A percentile compares a stretch with the other conserved stretches of the same genome.
Evolutionary conservation across 345 rosid species (phyloP).

Genomic region (Excoecaria agallocha): DNA sequence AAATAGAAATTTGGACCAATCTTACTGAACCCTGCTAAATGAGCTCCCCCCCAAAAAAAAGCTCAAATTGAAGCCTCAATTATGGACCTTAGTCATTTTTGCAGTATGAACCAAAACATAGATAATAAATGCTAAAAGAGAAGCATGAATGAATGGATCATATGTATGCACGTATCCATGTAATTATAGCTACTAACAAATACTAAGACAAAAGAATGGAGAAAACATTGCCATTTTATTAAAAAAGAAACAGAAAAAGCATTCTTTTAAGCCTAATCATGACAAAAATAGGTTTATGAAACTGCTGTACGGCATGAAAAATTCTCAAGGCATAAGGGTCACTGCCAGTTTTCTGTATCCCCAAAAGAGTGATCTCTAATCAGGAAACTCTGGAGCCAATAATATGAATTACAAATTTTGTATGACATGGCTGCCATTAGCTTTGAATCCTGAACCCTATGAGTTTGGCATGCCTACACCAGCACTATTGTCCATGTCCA

Average conservation of each 20-base stretch:
- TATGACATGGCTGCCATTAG: neutral
- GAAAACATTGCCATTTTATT: neutral
- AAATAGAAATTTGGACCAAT: neutral
- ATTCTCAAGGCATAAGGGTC: neutral
- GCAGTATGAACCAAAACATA: neutral
- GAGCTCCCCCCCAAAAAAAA: neutral
- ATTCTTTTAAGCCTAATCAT: neutral
- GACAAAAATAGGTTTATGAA: neutral
- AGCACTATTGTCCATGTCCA: neutral
- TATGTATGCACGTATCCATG: neutral
- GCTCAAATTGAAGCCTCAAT: neutral
- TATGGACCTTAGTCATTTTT: neutral
- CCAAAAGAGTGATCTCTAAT: neutral
- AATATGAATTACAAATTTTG: neutral
- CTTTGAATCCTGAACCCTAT: neutral
- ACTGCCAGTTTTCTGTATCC: no score
- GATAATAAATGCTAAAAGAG: neutral
- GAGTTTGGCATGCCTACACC: neutral
- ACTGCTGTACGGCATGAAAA: neutral
- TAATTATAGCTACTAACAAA: neutral
- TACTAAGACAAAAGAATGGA: conserved; percentile 1
- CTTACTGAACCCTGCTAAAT: neutral
- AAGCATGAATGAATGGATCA: neutral
- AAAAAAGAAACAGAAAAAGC: neutral
- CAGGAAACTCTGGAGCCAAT: neutral